Evolutionary conservation across 2,329 filamentous ascomycete genomes (phyloP), one percentile per base, ranked within the genome.

Genomic region (Mollisiaceae sp.): DNA sequence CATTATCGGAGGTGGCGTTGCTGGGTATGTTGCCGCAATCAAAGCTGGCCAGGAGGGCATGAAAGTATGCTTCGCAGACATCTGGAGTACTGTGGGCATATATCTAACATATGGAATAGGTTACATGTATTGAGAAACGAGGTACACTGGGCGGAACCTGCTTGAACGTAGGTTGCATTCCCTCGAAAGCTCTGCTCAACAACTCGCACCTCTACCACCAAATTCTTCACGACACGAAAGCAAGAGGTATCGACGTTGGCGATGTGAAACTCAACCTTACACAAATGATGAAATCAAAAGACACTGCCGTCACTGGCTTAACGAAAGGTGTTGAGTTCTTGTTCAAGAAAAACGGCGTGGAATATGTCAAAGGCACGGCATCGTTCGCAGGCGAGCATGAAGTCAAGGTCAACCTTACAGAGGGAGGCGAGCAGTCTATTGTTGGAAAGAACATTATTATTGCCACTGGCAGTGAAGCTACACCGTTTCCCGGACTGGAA

Each of bases 241-340:
- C 91, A 82, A 93, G 95, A 79, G 95, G 95, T 78, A 99, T 99
- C 79, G 94, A 98, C 78, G 95, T 99, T 74, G 90, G 91, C 77
- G 93, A 97, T 82, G 94, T 99, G 77, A 96, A 97, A 82, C 90
- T 99, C 78, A 97, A 99, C 85, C 86, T 99, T 55, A 81, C 84
- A 75, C 90, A 95, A 80, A 93, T 99, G 88, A 97, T 99, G 94
- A 97, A 97, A 84, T 94, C 95, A 66, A 99, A 99, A 84, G 94
- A 99, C 60, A 91, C 89, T 41, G 96, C 95, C 60, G 95, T 99
- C 69, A 81, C 83, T 47, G 89, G 93, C 59, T 83, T 99, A 72
- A 99, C 95, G 72, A 98, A 98, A 85, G 95, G 95, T 79, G 91
- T 99, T 71, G 95, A 99, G 81, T 99, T 94, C 79, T 85, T 99